Evolutionary conservation across 192 early-diverging fungal species (phyloP).

Genomic region (Entomortierella parvispora): DNA sequence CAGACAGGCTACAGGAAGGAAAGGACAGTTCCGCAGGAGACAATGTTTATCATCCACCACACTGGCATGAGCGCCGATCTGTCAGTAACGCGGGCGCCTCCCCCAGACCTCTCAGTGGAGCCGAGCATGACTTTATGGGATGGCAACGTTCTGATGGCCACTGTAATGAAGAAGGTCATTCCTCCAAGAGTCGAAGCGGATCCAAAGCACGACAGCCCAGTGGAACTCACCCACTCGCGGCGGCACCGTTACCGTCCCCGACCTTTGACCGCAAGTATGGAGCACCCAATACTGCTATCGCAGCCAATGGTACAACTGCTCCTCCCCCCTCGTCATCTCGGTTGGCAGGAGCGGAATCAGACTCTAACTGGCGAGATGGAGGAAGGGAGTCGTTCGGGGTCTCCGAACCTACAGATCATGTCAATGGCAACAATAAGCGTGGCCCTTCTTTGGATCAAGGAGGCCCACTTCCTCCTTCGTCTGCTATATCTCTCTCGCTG

Average conservation of each 20-base stretch:
- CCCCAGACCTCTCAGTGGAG: conserved; percentile 17
- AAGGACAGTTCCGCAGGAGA: conserved; percentile 4
- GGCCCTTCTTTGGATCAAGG: neutral
- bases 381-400: neutral
- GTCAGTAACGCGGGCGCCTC: neutral
- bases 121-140: conserved; percentile 21
- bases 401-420: neutral
- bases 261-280: no score
- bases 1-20: neutral
- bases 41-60: conserved; percentile 44
- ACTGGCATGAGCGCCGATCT: conserved; percentile 36
- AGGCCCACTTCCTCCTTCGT: no score
- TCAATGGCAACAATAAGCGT: no score
- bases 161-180: neutral
- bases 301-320: no score
- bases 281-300: no score
- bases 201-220: conserved; percentile 16
- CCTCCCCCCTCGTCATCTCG: no score
- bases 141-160: conserved; percentile 17
- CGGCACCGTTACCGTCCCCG: no score
- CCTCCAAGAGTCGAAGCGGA: conserved; percentile 8
- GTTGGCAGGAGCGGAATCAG: neutral
- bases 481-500: neutral
- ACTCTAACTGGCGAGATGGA: neutral
- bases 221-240: neutral